Evolutionary conservation across 2,329 filamentous ascomycete species (phyloP).

Genomic region (Fusarium avenaceum): DNA sequence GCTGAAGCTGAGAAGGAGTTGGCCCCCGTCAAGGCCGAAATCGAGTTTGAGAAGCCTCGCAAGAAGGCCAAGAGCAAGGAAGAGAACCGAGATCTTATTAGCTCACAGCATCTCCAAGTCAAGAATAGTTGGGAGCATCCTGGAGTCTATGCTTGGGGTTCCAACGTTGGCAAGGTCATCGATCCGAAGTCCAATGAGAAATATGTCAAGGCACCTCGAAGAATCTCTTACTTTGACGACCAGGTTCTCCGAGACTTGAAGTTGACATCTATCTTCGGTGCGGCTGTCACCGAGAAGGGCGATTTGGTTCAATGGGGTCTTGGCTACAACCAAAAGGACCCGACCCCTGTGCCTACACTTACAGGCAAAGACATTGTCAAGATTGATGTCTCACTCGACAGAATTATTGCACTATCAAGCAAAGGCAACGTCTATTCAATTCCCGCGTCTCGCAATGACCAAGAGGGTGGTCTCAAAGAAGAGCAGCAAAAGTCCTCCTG

Average conservation of each 20-base stretch:
- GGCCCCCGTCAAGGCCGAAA: slow-evolving; percentile 59
- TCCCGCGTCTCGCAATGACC: slow-evolving; percentile 80
- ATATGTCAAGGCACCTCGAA: slow-evolving; percentile 82
- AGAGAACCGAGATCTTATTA: slow-evolving; percentile 81
- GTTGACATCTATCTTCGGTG: slow-evolving; percentile 84
- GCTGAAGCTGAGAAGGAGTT: slow-evolving; percentile 36
- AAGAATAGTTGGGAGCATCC: slow-evolving; percentile 85
- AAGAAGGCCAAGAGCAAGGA: slow-evolving; percentile 72
- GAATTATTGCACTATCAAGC: slow-evolving; percentile 82
- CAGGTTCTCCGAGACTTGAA: slow-evolving; percentile 89
- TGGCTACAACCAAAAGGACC: slow-evolving; percentile 75
- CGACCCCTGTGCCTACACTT: slow-evolving; percentile 77
- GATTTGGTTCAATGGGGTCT: slow-evolving; percentile 93
- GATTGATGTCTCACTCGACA: slow-evolving; percentile 82
- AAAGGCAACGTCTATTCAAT: slow-evolving; percentile 87
- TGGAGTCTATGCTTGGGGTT: slow-evolving; percentile 94
- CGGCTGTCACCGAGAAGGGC: slow-evolving; percentile 87
- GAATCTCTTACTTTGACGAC: slow-evolving; percentile 86
- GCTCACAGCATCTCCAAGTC: slow-evolving; percentile 88
- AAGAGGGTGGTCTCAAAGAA: slow-evolving; percentile 72
- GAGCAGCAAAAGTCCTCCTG: slow-evolving; percentile 71
- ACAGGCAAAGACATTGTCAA: slow-evolving; percentile 84
- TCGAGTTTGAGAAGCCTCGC: slow-evolving; percentile 77
- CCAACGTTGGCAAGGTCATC: slow-evolving; percentile 86
- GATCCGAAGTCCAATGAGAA: slow-evolving; percentile 84